Base-by-base conservation (phyloP, 495 filamentous ascomycete genomes). In the Trichoderma erinaceum region DNA sequence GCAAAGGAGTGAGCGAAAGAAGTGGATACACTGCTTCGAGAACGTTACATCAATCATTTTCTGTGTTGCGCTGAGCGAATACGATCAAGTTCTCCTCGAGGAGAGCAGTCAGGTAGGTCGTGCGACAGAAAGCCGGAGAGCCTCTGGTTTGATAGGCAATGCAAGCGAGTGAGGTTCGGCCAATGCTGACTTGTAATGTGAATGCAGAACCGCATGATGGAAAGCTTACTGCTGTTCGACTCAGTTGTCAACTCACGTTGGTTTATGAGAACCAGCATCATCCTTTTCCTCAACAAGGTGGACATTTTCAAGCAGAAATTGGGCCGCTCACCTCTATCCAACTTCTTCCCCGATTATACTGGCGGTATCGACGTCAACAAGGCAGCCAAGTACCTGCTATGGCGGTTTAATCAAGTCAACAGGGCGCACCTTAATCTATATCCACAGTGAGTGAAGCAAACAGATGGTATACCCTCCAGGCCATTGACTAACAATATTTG, bases 41-140 rank as follows among this genome's bases (percentile, higher is more conserved):
- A 97, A 97, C 71, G 95, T 99, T 71, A 99, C 95, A 12, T 99
- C 95, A n/a, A 99, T 99, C 78, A 98, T 99, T 73, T 99, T 99
- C 81, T 98, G 95, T 72, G 95, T 99, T 58, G 96, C 95, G 23
- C 81, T 99, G 71, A 98, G 96, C 83, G 95, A 99, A 77, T 99
- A 99, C 76, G 95, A 99, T 74, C 95, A 99, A 78, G 93, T 96
- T 11, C 82, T 99, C 64, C 83, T 97, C 46, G 96, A 99, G 80
- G 93, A 99, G 78, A 96, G 90, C 78, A 97, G 95, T 76, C 95
- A 99, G 84, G 92, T 93, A 86, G 61, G 80, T 69, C 68, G 12
- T 10, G 35, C 35, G 8, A 38, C 35, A 38, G 8, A 38, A 38
- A 38, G 35, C 35, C 8, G 35, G 35, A 38, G 35, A 38, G 35